Base-by-base conservation (phyloP, 2,329 filamentous ascomycete genomes). In the Teratosphaeria zuluensis region DNA sequence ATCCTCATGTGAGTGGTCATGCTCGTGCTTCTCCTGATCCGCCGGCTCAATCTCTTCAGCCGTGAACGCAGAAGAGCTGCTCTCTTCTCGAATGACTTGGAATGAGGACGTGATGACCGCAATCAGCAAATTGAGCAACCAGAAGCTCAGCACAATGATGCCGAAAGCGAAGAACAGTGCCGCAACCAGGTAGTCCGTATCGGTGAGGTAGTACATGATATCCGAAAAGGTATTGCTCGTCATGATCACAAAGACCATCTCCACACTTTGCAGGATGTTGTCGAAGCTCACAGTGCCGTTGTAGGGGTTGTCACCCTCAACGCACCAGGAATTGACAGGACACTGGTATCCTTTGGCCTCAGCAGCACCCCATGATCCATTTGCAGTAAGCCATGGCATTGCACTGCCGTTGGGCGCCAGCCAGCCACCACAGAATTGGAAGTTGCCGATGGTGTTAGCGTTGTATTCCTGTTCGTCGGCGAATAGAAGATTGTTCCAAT, bases 61-160 rank as follows among this genome's bases (percentile, higher is more conserved):
- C 4, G 91, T 92, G 73, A 99, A 99, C 2, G 95, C 94, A 76
- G 92, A 96, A 33, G 88, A 86, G 73, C 88, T 92, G 75, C 90
- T 95, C 72, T 99, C 94, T 76, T 99, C 95, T 63, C 94, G 85
- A 66, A 99, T 99, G 64, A 99, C 89, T 72, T 99, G 94, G 69
- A 99, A 99, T 1, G 92, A 96, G 4, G 94, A 96, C 0, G 94
- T 99, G 70, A 99, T 99, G 68, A 99, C 94, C 2, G 94, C 94
- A 69, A 99, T 95, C 53, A 88, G 74, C 75, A 99, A 83, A 72
- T 96, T 97, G 63, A 95, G 91, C 68, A 99, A 83, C 94, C 94
- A 99, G 55, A 99, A 80, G 78, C 90, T 94, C 80, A 99, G 84
- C 63, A 99, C 90, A 68, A 99, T 85, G 70, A 96, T 92, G 0